Base-by-base conservation (phyloP, 2,329 filamentous ascomycete genomes). In the Albophoma yamanashiensis region DNA sequence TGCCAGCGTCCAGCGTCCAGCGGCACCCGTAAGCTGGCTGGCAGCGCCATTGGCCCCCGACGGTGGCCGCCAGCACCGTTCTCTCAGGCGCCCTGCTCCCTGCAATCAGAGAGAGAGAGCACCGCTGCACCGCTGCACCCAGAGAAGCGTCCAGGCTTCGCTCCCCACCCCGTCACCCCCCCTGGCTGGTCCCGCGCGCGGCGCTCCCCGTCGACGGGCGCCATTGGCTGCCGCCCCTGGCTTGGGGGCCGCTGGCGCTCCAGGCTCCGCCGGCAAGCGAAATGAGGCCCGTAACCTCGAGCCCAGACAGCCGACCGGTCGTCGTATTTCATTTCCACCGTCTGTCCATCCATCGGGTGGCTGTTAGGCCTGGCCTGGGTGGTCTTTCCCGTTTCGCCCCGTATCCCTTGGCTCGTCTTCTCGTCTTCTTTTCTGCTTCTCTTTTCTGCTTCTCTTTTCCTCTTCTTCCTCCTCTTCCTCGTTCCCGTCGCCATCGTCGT, bases 251-350 rank as follows among this genome's bases (percentile, higher is more conserved):
- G 2, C 22, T 58, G 47, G 47, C 47, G 52, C 56, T 55, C 47
- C 25, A 59, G 25, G 45, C 31, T 38, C 58, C 60, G 31, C 56
- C 50, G 55, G 15, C 63, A 67, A 66, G 64, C 65, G 65, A 67
- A 62, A 67, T 67, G 65, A 65, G 62, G 53, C 45, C 57, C 56
- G 52, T 59, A 53, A 34, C 52, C n/a, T 36, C 40, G 17, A 53
- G 47, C 47, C 47, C 15, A 34, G 27, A 27, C 12, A 50, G 27
- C 45, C 25, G 27, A 27, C 27, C 20, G 50, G 31, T 34, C 7
- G 50, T 53, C 31, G 50, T 34, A 53, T 53, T 53, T 53, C 50
- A 53, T 53, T 53, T 53, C 50, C 50, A 53, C 50, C 47, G 27
- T 52, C 47, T 27, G 27, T 31, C 27, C 45, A 14, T 52, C 27